These are phyloP conservation scores for Cyclotella atomus DNA, from an alignment of 108 stramenopile genomes.

Conservation along the genomic window DNA sequence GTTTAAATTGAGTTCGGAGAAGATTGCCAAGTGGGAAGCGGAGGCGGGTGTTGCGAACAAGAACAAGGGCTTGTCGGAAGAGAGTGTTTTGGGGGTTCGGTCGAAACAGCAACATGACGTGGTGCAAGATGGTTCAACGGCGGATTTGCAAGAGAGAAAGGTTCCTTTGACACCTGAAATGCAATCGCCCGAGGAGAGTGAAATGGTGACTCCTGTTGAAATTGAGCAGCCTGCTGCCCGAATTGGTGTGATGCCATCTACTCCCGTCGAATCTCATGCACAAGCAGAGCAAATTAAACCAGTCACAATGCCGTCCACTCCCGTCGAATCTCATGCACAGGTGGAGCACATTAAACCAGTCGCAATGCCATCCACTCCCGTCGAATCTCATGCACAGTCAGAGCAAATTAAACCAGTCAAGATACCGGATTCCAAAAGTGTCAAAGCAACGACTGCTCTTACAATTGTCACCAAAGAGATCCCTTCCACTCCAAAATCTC, in stretches of 20 bases:
- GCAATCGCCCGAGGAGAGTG: too few relatives aligned
- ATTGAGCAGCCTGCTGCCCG: too few relatives aligned
- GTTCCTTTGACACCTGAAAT: background rate
- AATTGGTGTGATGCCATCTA: too few relatives aligned
- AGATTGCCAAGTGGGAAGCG: background rate
- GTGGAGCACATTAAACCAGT: background rate
- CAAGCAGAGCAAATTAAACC: background rate
- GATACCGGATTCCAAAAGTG: background rate
- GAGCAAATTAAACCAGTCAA: background rate
- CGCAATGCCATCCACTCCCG: background rate
- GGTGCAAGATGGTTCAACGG: background rate
- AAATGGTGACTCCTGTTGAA: too few relatives aligned
- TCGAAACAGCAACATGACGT: background rate
- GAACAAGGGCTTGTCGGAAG: background rate
- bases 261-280: background rate
- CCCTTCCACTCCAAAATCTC: background rate
- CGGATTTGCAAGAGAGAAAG: background rate
- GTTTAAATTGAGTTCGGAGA: conserved; percentile 19
- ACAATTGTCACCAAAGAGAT: background rate
- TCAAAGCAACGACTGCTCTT: too few relatives aligned
- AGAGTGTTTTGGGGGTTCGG: background rate
- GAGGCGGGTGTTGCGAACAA: background rate
- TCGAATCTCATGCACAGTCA: background rate
- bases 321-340: background rate
- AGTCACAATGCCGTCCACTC: background rate